Evolutionary conservation across 352 stramenopile genomes (phyloP).

Genomic region (Phytophthora sojae): DNA sequence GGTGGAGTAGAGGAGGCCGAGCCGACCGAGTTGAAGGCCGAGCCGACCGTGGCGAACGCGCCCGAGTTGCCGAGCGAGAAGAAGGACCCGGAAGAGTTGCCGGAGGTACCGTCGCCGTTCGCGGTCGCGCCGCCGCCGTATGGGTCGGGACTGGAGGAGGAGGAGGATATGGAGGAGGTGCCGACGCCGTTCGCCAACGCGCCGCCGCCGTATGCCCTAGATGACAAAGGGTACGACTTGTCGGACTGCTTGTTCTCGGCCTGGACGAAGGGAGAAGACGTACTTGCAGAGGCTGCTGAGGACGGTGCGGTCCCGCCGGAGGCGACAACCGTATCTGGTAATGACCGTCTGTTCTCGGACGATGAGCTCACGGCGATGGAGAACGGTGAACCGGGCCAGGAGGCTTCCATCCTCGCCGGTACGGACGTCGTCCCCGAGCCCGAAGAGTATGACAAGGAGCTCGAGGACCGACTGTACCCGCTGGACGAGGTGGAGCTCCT

Average conservation of each 20-base stretch:
- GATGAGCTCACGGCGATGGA: no score
- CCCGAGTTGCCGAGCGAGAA: background rate
- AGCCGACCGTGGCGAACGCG: background rate
- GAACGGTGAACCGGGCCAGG: no score
- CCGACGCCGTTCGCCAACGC: background rate
- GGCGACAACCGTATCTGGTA: background rate
- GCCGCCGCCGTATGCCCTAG: background rate
- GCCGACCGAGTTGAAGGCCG: background rate
- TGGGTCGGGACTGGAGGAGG: background rate
- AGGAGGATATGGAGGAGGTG: background rate
- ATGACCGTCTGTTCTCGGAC: background rate
- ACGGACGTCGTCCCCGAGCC: no score
- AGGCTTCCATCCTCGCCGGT: no score
- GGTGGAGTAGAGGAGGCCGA: background rate
- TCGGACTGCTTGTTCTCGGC: background rate
- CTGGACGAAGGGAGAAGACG: background rate
- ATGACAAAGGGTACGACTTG: background rate
- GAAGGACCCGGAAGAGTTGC: background rate
- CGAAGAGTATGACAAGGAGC: no score
- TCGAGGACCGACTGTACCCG: no score
- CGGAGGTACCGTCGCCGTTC: background rate
- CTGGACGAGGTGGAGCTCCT: no score
- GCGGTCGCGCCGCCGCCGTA: background rate
- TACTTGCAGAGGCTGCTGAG: no score
- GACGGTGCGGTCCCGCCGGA: background rate